phyloP scores from a whole-genome alignment of 805 yeast species.

The Cyberlindnera saturnus region DNA sequence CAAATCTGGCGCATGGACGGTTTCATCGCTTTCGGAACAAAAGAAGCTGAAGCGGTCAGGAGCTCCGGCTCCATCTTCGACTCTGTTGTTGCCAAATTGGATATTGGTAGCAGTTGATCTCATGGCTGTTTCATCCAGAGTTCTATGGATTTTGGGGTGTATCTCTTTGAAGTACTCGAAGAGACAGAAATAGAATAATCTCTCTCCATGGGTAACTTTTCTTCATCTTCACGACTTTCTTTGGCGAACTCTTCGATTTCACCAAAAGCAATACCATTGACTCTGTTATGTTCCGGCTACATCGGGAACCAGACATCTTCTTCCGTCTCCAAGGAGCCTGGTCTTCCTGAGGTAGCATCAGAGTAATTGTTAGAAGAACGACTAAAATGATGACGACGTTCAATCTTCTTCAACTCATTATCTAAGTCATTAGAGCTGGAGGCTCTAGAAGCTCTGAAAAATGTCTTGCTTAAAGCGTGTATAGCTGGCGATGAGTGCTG shows the following conservation, averaged over 20 bases:
- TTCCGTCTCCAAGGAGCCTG: conserved; percentile 85
- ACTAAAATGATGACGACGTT: conserved; percentile 27
- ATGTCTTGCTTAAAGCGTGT: conserved; percentile 17
- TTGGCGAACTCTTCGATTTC: conserved; percentile 80
- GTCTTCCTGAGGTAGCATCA: conserved; percentile 64
- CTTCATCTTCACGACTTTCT: conserved; percentile 49
- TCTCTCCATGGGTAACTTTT: conserved; percentile 22
- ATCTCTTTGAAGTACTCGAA: conserved; percentile 53
- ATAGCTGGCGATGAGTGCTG: conserved; percentile 17
- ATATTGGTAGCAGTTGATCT: conserved; percentile 24
- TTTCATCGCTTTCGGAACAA: conserved; percentile 75
- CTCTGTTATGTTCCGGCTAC: conserved; percentile 56
- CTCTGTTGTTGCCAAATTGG: conserved; percentile 33
- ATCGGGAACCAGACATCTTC: conserved; percentile 97
- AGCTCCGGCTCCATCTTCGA: conserved; percentile 30
- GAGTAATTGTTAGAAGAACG: conserved; percentile 41
- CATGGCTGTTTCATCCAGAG: conserved; percentile 3
- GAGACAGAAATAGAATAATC: conserved; percentile 28
- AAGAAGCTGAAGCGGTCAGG: conserved; percentile 85
- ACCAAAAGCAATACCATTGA: conserved; percentile 83
- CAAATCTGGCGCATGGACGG: conserved; percentile 84
- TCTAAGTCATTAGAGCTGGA: conserved; percentile 23
- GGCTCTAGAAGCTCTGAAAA: conserved; percentile 18
- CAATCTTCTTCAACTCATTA: conserved; percentile 29
- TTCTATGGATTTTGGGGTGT: conserved; percentile 20